phyloP scores from a whole-genome alignment of 805 yeast species.

The Candida succiphila region DNA sequence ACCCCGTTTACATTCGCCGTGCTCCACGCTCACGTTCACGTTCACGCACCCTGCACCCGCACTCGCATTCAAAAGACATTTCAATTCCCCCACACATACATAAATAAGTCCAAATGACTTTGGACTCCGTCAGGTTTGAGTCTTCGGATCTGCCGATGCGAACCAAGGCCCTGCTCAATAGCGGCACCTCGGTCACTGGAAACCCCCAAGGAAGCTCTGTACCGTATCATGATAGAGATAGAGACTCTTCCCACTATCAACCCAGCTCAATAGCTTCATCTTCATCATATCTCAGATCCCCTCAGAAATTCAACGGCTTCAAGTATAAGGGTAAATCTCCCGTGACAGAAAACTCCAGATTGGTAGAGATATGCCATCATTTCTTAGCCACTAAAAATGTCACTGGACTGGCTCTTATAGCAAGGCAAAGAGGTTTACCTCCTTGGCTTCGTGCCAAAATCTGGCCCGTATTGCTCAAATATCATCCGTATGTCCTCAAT shows the following conservation, averaged over 20 bases:
- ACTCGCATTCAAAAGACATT: too few species aligned
- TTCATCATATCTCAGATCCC: neutral
- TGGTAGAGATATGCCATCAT: slow-evolving; percentile 43
- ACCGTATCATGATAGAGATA: too few species aligned
- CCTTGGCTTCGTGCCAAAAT: slow-evolving; percentile 66
- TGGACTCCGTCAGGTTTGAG: neutral
- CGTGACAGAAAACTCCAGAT: slow-evolving; percentile 34
- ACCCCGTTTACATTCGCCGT: too few species aligned
- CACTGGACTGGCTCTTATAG: slow-evolving; percentile 67
- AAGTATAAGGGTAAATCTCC: slow-evolving; percentile 29
- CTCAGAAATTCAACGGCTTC: slow-evolving; percentile 12
- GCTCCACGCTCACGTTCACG: too few species aligned
- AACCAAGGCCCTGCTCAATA: neutral
- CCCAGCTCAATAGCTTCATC: too few species aligned
- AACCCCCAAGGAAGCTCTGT: too few species aligned
- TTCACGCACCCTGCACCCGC: too few species aligned
- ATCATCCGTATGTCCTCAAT: slow-evolving; percentile 75
- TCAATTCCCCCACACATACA: too few species aligned
- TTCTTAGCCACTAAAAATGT: slow-evolving; percentile 54
- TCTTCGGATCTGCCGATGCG: neutral
- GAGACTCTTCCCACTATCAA: too few species aligned
- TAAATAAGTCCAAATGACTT: neutral
- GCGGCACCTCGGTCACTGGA: too few species aligned
- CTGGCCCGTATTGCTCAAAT: slow-evolving; percentile 77
- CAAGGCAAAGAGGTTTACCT: slow-evolving; percentile 80